Percentiles rank a stretch among this genome's conserved stretches.
Evolutionary conservation across 495 filamentous ascomycete genomes (phyloP).

Genomic region (Talaromyces wortmannii): DNA sequence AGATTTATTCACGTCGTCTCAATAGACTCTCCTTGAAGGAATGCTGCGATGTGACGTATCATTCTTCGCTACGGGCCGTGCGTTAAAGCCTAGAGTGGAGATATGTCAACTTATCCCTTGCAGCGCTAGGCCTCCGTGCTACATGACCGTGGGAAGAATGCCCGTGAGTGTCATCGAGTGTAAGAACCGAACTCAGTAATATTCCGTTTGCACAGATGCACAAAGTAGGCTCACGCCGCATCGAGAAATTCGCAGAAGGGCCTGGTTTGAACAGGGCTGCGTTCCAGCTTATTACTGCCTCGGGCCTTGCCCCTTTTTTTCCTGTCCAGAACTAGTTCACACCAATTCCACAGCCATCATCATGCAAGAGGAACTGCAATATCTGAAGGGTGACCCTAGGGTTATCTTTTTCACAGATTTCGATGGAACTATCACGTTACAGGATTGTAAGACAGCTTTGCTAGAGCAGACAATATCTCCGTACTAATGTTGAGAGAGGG

Average conservation of each 20-base stretch:
- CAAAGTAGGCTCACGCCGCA: neutral
- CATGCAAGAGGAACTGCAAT: neutral
- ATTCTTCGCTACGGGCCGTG: neutral
- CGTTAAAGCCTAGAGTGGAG: neutral
- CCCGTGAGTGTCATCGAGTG: neutral
- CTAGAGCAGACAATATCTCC: neutral
- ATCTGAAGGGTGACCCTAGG: slow-evolving; percentile 47
- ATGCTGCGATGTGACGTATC: neutral
- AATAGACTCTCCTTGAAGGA: neutral
- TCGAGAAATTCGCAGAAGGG: neutral
- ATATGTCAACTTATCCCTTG: neutral
- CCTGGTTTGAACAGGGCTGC: neutral
- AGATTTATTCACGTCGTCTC: neutral
- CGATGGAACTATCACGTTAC: slow-evolving; percentile 74
- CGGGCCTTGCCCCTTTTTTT: neutral
- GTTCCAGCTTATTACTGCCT: neutral
- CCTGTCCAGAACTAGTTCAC: neutral
- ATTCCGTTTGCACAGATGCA: neutral
- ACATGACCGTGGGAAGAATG: neutral
- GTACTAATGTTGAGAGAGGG: slow-evolving; percentile 2
- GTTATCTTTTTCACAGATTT: slow-evolving; percentile 88
- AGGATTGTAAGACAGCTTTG: slow-evolving; percentile 47
- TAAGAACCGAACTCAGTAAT: neutral
- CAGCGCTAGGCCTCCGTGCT: neutral
- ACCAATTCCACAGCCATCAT: neutral